phyloP scores from a whole-genome alignment of 495 filamentous ascomycete species.

The Neurospora intermedia region DNA sequence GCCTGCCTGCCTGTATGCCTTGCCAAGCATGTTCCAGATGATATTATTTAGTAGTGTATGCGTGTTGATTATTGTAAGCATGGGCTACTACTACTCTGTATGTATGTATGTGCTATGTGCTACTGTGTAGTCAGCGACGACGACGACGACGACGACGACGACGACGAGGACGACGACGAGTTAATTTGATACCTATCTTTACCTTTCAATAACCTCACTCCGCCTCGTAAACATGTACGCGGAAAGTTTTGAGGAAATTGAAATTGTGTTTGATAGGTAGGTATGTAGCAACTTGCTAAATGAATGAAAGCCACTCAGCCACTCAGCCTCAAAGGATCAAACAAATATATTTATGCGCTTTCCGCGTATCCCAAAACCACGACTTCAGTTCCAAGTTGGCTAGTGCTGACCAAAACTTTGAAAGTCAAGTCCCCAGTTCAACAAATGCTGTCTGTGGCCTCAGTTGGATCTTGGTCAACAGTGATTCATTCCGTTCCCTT shows the following conservation, averaged over 20 bases:
- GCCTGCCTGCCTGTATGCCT: too few species aligned
- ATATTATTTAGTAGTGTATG: too few species aligned
- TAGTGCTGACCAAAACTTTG: neutral
- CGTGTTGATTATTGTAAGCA: too few species aligned
- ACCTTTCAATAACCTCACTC: neutral
- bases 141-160: neutral
- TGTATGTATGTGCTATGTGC: too few species aligned
- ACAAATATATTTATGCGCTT: neutral
- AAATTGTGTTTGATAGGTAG: neutral
- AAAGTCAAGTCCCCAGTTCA: neutral
- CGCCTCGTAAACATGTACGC: neutral
- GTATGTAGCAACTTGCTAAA: neutral
- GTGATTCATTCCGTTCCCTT: neutral
- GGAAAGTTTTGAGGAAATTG: neutral
- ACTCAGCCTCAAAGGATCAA: neutral
- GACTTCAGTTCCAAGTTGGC: neutral
- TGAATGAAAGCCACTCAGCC: neutral
- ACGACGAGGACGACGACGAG: neutral
- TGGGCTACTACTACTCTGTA: too few species aligned
- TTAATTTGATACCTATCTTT: neutral
- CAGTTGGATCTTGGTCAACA: neutral
- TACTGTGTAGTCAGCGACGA: too few species aligned
- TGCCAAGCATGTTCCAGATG: too few species aligned
- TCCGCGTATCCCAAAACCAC: neutral
- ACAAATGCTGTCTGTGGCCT: neutral